Conservation (phyloP, 768 basidiomycete species). For the Strobilomyces dryophilus region DNA sequence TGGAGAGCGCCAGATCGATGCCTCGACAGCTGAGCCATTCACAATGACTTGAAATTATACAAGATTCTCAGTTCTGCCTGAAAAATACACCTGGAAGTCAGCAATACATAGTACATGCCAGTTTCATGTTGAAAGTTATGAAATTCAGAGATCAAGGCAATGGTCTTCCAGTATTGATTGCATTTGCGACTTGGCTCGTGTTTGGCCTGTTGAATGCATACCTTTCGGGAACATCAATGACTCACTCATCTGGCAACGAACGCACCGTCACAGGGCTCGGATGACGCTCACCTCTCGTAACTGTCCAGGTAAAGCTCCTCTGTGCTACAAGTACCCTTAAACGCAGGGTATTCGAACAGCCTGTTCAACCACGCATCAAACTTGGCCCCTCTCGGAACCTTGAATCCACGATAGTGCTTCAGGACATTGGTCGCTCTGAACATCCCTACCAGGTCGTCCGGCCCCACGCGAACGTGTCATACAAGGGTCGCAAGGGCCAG, state of each 20-base stretch:
- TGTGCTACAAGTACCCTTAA: constrained; percentile 65
- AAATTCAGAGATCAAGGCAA: constrained; percentile 46
- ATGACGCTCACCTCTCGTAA: constrained; percentile 54
- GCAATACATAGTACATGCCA: too few species aligned
- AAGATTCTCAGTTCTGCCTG: not conserved
- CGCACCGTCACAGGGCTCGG: not conserved
- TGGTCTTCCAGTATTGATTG: constrained; percentile 62
- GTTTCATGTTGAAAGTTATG: not conserved
- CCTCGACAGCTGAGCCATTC: not conserved
- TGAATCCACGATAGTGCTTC: constrained; percentile 64
- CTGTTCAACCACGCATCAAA: constrained; percentile 51
- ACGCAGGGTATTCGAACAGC: constrained; percentile 56
- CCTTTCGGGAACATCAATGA: constrained; percentile 31
- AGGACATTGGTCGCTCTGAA: constrained; percentile 62
- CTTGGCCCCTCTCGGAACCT: constrained; percentile 44
- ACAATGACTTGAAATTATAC: not conserved
- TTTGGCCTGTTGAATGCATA: constrained; percentile 77
- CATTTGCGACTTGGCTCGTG: constrained; percentile 71
- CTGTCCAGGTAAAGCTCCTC: constrained; percentile 65
- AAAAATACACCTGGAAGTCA: not conserved
- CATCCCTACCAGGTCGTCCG: constrained; percentile 44
- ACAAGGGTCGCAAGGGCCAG: too few species aligned
- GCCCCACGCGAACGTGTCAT: too few species aligned
- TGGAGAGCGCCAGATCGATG: too few species aligned
- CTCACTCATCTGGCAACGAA: not conserved